These are phyloP conservation scores for Grosmannia penicillata DNA, from an alignment of 2,329 filamentous ascomycete genomes.

Conservation along the genomic window DNA sequence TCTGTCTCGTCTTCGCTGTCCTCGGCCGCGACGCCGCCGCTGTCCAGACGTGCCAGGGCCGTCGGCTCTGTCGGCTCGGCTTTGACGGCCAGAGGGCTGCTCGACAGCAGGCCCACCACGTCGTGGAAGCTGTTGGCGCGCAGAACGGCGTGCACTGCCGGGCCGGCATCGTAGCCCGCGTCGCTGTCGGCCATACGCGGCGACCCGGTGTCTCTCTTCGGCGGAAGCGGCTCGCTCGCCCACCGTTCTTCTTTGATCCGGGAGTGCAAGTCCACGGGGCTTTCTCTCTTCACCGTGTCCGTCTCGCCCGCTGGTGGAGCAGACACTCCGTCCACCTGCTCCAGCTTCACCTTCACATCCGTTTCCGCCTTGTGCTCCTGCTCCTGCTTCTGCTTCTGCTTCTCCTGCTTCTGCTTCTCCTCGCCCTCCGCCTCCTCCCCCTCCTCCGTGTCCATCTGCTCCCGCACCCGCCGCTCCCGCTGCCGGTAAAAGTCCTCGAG, in stretches of 20 bases:
- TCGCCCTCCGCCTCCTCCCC: slow-evolving; percentile 6
- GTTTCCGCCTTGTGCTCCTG: not conserved
- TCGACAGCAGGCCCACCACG: slow-evolving; percentile 1
- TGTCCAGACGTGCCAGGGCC: too few species aligned
- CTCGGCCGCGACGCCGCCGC: too few species aligned
- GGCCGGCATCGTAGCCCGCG: not conserved
- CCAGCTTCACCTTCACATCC: not conserved
- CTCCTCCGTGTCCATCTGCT: slow-evolving; percentile 3
- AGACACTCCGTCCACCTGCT: too few species aligned
- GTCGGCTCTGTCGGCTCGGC: too few species aligned
- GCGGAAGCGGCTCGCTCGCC: too few species aligned
- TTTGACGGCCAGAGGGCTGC: too few species aligned
- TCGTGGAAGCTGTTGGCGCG: not conserved
- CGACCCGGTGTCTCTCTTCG: too few species aligned
- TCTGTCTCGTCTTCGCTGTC: slow-evolving; percentile 9
- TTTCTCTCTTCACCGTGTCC: too few species aligned
- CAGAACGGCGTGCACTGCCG: not conserved
- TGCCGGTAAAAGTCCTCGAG: slow-evolving; percentile 67
- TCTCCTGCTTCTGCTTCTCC: not conserved
- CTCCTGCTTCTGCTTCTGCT: not conserved
- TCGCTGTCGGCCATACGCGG: not conserved
- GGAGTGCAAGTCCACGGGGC: too few species aligned
- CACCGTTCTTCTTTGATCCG: not conserved
- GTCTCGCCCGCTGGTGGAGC: too few species aligned
- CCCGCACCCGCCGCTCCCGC: slow-evolving; percentile 37